Conservation (phyloP, 169 alveolate genomes). For the Miamiensis avidus region DNA sequence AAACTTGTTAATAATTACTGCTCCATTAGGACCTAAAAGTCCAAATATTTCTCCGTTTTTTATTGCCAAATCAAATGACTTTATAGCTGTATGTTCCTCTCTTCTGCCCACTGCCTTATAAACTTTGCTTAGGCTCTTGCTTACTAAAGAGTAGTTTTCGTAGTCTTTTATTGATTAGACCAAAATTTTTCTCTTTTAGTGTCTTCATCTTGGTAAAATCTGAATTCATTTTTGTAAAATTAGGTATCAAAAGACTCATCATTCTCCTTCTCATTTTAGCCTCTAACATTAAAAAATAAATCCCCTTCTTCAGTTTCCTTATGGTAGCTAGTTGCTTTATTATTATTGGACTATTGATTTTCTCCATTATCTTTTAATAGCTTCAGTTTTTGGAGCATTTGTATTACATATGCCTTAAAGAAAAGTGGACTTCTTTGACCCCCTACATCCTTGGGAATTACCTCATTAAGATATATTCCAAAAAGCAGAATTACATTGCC, state of each 20-base stretch:
- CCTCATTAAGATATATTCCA: slow-evolving; percentile 77
- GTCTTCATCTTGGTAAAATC: slow-evolving; percentile 74
- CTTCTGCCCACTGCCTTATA: slow-evolving; percentile 76
- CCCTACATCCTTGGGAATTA: slow-evolving; percentile 86
- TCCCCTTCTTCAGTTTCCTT: slow-evolving; percentile 85
- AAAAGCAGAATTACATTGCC: slow-evolving; percentile 8
- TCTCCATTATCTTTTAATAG: slow-evolving; percentile 13
- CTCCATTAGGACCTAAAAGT: slow-evolving; percentile 91
- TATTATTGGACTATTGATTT: too few species aligned
- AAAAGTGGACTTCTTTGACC: slow-evolving; percentile 64
- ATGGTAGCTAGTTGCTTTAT: slow-evolving; percentile 76
- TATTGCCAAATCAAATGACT: slow-evolving; percentile 70
- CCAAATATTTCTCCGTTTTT: slow-evolving; percentile 89
- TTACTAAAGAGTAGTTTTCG: slow-evolving; percentile 75
- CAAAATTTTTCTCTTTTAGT: slow-evolving; percentile 64
- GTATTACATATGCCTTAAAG: slow-evolving; percentile 30
- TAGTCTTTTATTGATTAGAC: slow-evolving; percentile 58
- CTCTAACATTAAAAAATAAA: slow-evolving; percentile 71
- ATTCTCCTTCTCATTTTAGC: slow-evolving; percentile 39
- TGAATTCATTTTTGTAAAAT: not conserved
- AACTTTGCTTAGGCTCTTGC: slow-evolving; percentile 78
- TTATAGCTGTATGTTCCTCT: slow-evolving; percentile 72
- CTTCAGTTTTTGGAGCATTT: slow-evolving; percentile 43
- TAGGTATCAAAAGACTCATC: slow-evolving; percentile 8
- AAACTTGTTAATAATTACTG: slow-evolving; percentile 19